Conservation (phyloP, 2,329 filamentous ascomycete genomes). For the Sporothrix schenckii region DNA sequence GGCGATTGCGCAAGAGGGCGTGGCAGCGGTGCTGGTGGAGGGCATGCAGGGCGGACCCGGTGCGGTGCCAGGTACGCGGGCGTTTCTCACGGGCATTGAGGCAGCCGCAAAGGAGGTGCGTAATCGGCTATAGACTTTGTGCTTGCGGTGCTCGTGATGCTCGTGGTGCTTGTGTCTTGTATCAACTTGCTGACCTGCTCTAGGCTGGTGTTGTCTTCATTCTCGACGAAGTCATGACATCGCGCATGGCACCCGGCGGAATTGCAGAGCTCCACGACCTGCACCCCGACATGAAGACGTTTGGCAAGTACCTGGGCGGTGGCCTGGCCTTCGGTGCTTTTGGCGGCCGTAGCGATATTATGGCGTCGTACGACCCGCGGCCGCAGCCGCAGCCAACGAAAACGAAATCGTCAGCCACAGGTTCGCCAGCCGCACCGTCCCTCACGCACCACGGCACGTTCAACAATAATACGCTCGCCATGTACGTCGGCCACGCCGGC, state of each 20-base stretch:
- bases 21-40: slow-evolving; percentile 68
- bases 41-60: slow-evolving; percentile 66
- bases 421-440: slow-evolving; percentile 38
- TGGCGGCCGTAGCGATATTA: slow-evolving; percentile 64
- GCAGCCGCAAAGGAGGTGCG: slow-evolving; percentile 54
- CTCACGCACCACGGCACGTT: slow-evolving; percentile 63
- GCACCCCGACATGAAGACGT: slow-evolving; percentile 56
- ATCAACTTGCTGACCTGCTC: background rate
- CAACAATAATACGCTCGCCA: slow-evolving; percentile 63
- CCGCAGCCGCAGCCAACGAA: slow-evolving; percentile 42
- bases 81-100: slow-evolving; percentile 60
- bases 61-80: slow-evolving; percentile 52
- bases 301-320: slow-evolving; percentile 63
- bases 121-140: background rate
- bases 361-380: slow-evolving; percentile 68
- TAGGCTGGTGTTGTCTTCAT: slow-evolving; percentile 59
- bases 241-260: slow-evolving; percentile 59
- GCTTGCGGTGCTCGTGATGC: too few relatives aligned
- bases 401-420: background rate
- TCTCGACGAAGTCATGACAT: slow-evolving; percentile 72
- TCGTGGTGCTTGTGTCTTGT: background rate
- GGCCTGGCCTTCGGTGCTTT: slow-evolving; percentile 63
- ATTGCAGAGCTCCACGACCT: slow-evolving; percentile 60
- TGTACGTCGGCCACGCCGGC: slow-evolving; percentile 56
- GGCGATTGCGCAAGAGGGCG: slow-evolving; percentile 47